Evolutionary conservation across 2,329 filamentous ascomycete genomes (phyloP), one percentile per base, ranked within the genome.

Genomic region (Colletotrichum tropicicola): DNA sequence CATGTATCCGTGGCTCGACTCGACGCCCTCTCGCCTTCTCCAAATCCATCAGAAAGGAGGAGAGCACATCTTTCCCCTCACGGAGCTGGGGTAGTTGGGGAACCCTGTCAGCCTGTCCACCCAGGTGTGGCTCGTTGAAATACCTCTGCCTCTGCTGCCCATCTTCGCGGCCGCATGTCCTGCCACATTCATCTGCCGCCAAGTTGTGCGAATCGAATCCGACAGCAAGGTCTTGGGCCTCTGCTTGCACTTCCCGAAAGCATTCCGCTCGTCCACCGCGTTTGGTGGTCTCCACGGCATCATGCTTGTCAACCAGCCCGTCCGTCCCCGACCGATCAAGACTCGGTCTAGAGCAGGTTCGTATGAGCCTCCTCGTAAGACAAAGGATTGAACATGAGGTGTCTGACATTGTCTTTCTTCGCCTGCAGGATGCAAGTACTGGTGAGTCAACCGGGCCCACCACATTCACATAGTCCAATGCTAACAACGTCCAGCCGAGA

Each of bases 271-370:
- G 6, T 13, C n/a, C 35, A 25, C 17, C 15, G 7, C 25, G 17
- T 21, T 23, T 10, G 30, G 13, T 23, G n/a, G 28, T 35, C 15
- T 10, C 30, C 17, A 23, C 30, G 32, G 30, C 21, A 63, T 13
- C 21, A 68, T 68, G 66, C 62, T 68, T 15, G 64, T 66, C 37
- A 62, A 61, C 23, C 64, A 68, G 30, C 58, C 66, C 21, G 43
- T 68, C 10, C 66, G 64, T 37, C 66, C 66, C 12, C 59, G 64
- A 15, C 63, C 66, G 41, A 57, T 66, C 37, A 68, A 68, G 54
- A 68, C 63, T 48, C 58, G 66, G 47, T 68, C 66, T 10, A 63
- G 66, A 68, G 66, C 66, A 66, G 66, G 66, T 66, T 59, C 37
- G 66, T 66, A 21, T 13, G 27, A 51, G 44, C 54, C 48, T 51